Conservation (phyloP, 1,139 yeast species). For the Chernovozyma aurita region DNA sequence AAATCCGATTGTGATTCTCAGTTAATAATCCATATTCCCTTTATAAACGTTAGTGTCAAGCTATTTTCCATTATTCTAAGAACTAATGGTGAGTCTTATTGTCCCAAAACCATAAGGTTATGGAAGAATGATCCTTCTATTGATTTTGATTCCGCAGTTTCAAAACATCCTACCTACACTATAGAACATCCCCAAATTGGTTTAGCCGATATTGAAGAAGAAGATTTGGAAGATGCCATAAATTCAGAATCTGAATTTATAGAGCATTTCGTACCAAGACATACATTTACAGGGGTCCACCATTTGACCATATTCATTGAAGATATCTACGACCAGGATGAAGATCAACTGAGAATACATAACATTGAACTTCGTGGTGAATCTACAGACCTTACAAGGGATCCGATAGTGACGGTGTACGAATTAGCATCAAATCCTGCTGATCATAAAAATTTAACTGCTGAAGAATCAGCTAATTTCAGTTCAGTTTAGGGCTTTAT, state of each 20-base stretch:
- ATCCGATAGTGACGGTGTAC: slow-evolving; percentile 71
- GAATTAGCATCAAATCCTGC: slow-evolving; percentile 93
- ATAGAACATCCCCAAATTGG: slow-evolving; percentile 67
- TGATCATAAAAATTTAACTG: slow-evolving; percentile 61
- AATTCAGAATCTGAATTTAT: slow-evolving; percentile 53
- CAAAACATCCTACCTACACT: slow-evolving; percentile 46
- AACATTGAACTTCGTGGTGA: slow-evolving; percentile 84
- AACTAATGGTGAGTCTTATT: slow-evolving; percentile 55
- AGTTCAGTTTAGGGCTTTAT: slow-evolving; percentile 1
- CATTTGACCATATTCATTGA: slow-evolving; percentile 66
- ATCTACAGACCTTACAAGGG: slow-evolving; percentile 54
- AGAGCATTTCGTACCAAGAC: slow-evolving; percentile 79
- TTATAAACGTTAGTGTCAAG: slow-evolving; percentile 69
- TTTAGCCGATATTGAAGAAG: slow-evolving; percentile 28
- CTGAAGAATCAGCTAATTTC: slow-evolving; percentile 15
- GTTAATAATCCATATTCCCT: slow-evolving; percentile 66
- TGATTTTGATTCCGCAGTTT: slow-evolving; percentile 64
- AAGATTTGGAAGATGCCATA: slow-evolving; percentile 27
- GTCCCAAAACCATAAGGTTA: slow-evolving; percentile 67
- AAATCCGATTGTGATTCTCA: slow-evolving; percentile 83
- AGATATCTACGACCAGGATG: slow-evolving; percentile 57
- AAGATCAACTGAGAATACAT: slow-evolving; percentile 50
- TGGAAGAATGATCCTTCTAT: slow-evolving; percentile 67
- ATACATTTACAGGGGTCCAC: slow-evolving; percentile 65
- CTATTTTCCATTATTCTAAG: slow-evolving; percentile 70